Evolutionary conservation across 805 yeast species (phyloP).

Genomic region (Aciculoconidium aculeatum): DNA sequence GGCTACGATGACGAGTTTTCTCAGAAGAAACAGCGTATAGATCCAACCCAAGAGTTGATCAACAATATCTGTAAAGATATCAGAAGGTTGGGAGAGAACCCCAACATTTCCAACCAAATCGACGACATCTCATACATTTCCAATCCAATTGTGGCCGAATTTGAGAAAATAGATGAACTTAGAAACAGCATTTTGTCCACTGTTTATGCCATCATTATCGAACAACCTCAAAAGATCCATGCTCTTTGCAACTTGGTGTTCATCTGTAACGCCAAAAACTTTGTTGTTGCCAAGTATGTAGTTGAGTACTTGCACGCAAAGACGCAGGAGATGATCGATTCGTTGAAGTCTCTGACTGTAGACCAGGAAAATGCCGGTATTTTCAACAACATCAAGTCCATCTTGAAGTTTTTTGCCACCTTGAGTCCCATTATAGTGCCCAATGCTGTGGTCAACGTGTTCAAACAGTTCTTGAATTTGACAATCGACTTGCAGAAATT

Average conservation of each 20-base stretch:
- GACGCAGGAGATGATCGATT: constrained; percentile 50
- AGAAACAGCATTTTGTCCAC: constrained; percentile 57
- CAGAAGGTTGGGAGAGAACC: constrained; percentile 38
- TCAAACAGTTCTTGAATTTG: constrained; percentile 46
- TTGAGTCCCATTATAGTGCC: constrained; percentile 59
- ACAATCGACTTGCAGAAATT: constrained; percentile 51
- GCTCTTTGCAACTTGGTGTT: constrained; percentile 64
- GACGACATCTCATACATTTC: constrained; percentile 60
- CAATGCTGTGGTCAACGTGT: constrained; percentile 32
- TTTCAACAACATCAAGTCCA: constrained; percentile 67
- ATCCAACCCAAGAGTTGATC: constrained; percentile 36
- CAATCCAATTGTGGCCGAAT: constrained; percentile 59
- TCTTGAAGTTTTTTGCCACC: constrained; percentile 63
- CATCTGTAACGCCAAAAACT: constrained; percentile 58
- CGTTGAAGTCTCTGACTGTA: constrained; percentile 11
- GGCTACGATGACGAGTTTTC: constrained; percentile 20
- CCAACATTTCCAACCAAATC: constrained; percentile 33
- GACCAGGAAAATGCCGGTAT: constrained; percentile 41
- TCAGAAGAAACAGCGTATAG: constrained; percentile 35
- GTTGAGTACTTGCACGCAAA: constrained; percentile 64
- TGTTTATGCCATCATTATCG: constrained; percentile 62
- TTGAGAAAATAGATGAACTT: constrained; percentile 56
- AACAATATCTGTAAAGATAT: constrained; percentile 41
- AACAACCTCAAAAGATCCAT: constrained; percentile 87
- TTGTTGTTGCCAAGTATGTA: constrained; percentile 61